A percentile compares a stretch with the other conserved stretches of the same genome.
These are phyloP conservation scores for Mycena citricolor DNA, from an alignment of 1,284 basidiomycete species.

Conservation along the genomic window DNA sequence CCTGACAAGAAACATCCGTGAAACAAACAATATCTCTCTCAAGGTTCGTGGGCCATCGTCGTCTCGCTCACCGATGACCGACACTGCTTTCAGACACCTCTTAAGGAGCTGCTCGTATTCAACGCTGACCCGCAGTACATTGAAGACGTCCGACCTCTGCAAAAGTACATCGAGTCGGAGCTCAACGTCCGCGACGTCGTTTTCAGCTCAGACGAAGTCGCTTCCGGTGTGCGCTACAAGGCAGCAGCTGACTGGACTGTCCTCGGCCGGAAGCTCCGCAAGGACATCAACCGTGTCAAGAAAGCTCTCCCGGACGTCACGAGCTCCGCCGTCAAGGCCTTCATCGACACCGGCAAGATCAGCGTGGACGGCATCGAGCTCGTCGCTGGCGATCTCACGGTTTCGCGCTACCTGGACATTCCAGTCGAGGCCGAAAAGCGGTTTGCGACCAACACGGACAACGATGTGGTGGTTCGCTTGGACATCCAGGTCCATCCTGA, in stretches of 20 bases:
- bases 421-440: constrained; percentile 57
- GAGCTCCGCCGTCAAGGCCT: constrained; percentile 84
- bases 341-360: constrained; percentile 76
- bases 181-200: constrained; percentile 91
- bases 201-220: constrained; percentile 86
- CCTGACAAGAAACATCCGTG: constrained; percentile 86
- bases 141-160: constrained; percentile 82
- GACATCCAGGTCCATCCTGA: constrained; percentile 89
- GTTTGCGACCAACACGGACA: constrained; percentile 88
- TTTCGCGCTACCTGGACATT: constrained; percentile 89
- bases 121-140: constrained; percentile 87
- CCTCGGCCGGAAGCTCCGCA: constrained; percentile 91
- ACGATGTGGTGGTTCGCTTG: constrained; percentile 91
- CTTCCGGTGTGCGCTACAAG: constrained; percentile 88
- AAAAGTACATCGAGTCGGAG: constrained; percentile 91
- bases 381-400: constrained; percentile 85
- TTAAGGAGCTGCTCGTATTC: constrained; percentile 94
- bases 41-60: constrained; percentile 57
- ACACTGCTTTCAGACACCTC: constrained; percentile 64
- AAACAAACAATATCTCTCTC: constrained; percentile 85
- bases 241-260: constrained; percentile 96
- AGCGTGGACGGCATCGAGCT: constrained; percentile 90
- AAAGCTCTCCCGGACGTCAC: constrained; percentile 80
- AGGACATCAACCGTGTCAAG: constrained; percentile 90
- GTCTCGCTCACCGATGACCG: not conserved